Percentiles rank a stretch among this genome's conserved stretches.
These are phyloP conservation scores for Choricystis sp. DNA, from an alignment of 139 green algal genomes.

Conservation along the genomic window DNA sequence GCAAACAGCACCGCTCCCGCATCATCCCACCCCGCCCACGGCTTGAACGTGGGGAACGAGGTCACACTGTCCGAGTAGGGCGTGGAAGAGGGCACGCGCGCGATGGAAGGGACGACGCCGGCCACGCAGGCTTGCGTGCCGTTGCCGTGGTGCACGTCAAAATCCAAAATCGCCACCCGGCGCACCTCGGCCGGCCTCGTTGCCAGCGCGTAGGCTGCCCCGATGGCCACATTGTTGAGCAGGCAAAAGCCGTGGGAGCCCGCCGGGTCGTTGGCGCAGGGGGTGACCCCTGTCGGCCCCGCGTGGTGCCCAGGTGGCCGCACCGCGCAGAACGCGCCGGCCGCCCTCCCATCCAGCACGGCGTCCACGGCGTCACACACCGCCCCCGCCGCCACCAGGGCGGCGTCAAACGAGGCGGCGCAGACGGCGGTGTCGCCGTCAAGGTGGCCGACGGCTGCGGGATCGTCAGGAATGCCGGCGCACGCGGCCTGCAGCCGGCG, in stretches of 20 bases:
- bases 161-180: slow-evolving; percentile 74
- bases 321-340: slow-evolving; percentile 76
- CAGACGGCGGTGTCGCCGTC: slow-evolving; percentile 75
- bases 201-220: slow-evolving; percentile 65
- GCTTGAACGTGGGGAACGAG: slow-evolving; percentile 52
- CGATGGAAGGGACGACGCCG: slow-evolving; percentile 17
- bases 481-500: slow-evolving; percentile 39
- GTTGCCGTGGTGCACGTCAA: slow-evolving; percentile 91
- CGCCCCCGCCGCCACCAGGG: slow-evolving; percentile 55
- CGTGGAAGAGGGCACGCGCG: slow-evolving; percentile 28
- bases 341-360: slow-evolving; percentile 32
- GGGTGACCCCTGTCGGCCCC: slow-evolving; percentile 49
- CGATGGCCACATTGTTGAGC: slow-evolving; percentile 84
- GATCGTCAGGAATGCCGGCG: slow-evolving; percentile 22
- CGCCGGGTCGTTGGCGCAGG: slow-evolving; percentile 20
- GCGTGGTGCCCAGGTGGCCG: slow-evolving; percentile 81
- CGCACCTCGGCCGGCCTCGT: slow-evolving; percentile 26
- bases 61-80: slow-evolving; percentile 55
- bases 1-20: slow-evolving; percentile 77
- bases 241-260: slow-evolving; percentile 83
- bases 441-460: slow-evolving; percentile 33
- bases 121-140: slow-evolving; percentile 54
- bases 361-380: slow-evolving; percentile 49
- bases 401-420: slow-evolving; percentile 41
- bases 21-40: slow-evolving; percentile 73